These are phyloP conservation scores for Uromyces viciae-fabae DNA, from an alignment of 1,284 basidiomycete species.

Conservation along the genomic window DNA sequence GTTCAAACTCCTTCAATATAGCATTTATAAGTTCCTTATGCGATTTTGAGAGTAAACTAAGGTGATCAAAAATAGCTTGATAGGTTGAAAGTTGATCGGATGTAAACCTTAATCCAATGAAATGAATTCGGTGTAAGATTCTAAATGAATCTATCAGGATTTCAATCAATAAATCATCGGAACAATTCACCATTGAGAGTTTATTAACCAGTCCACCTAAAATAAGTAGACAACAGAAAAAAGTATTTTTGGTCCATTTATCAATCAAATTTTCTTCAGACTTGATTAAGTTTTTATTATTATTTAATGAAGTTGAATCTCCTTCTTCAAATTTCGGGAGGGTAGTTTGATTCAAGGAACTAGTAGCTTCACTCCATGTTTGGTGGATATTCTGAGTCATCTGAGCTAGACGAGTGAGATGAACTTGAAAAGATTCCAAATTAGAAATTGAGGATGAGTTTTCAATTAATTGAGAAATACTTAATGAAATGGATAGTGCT, in stretches of 20 bases:
- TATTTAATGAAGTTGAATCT: background rate
- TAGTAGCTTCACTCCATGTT: background rate
- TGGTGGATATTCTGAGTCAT: background rate
- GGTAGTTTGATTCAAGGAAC: background rate
- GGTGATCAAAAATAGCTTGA: background rate
- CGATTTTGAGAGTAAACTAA: background rate
- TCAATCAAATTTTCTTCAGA: background rate
- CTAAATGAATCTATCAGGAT: background rate
- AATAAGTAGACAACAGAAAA: conserved; percentile 8
- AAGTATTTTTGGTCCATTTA: conserved; percentile 11
- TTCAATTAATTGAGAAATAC: conserved; percentile 7
- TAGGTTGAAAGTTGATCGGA: background rate
- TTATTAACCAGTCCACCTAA: conserved; percentile 5
- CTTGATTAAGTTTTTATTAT: no score
- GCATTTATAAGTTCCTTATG: background rate
- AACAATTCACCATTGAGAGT: background rate
- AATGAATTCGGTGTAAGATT: conserved; percentile 2
- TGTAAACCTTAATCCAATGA: conserved; percentile 6
- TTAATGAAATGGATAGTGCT: conserved; percentile 10
- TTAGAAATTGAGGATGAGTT: background rate
- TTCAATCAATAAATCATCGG: background rate
- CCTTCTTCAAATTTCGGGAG: background rate
- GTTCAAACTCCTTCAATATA: conserved; percentile 7
- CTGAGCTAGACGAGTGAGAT: background rate
- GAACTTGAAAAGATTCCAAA: background rate